Evolutionary conservation across 352 stramenopile species (phyloP).

Genomic region (Phytophthora aleatoria): DNA sequence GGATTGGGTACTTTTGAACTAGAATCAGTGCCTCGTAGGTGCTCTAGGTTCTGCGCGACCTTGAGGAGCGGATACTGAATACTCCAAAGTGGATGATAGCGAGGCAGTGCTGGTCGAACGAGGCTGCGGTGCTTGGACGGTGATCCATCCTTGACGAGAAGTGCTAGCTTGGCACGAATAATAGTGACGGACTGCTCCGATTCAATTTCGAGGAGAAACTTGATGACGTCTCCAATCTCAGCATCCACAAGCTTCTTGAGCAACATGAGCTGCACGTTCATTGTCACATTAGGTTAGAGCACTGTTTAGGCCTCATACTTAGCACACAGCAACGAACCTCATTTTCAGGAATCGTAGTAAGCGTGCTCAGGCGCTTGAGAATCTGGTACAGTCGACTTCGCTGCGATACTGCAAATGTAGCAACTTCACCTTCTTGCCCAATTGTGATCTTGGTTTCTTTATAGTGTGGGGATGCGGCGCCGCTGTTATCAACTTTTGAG

Average conservation of each 20-base stretch:
- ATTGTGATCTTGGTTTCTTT: constrained; percentile 69
- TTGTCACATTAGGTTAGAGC: constrained; percentile 4
- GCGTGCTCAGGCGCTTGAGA: constrained; percentile 55
- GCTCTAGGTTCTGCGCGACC: constrained; percentile 66
- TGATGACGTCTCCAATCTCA: constrained; percentile 75
- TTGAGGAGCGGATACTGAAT: constrained; percentile 80
- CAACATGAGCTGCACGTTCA: constrained; percentile 46
- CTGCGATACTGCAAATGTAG: constrained; percentile 54
- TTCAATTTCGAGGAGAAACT: constrained; percentile 59
- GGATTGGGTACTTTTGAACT: neutral
- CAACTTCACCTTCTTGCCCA: constrained; percentile 34
- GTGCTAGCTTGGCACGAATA: constrained; percentile 41
- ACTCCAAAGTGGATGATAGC: constrained; percentile 51
- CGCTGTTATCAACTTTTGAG: neutral
- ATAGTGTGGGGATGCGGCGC: constrained; percentile 28
- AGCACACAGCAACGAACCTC: constrained; percentile 39
- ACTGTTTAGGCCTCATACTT: neutral
- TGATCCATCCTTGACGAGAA: constrained; percentile 55
- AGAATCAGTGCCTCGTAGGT: constrained; percentile 27
- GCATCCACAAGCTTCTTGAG: constrained; percentile 79
- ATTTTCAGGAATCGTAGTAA: constrained; percentile 59
- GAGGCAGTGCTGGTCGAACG: constrained; percentile 33
- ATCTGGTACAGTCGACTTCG: constrained; percentile 67
- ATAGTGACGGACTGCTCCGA: constrained; percentile 31
- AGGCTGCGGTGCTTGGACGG: constrained; percentile 56